A percentile compares a stretch with the other conserved stretches of the same genome.
phyloP scores from a whole-genome alignment of 768 basidiomycete species.

The Phlebiopsis gigantea region DNA sequence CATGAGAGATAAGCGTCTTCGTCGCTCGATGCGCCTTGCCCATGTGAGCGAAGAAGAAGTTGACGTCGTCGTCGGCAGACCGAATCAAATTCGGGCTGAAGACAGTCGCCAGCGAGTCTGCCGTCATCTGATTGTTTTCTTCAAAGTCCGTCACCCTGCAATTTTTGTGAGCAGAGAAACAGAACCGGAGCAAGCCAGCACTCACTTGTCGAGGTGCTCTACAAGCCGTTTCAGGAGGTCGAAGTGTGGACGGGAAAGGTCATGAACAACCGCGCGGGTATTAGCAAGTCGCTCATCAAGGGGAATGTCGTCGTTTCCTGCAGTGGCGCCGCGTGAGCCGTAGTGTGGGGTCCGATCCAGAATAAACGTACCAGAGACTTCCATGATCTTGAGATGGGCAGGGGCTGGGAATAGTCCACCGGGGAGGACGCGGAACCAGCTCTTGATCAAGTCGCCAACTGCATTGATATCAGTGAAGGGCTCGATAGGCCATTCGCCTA shows the following conservation, averaged over 20 bases:
- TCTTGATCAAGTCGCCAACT: slow-evolving; percentile 78
- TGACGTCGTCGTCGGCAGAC: slow-evolving; percentile 74
- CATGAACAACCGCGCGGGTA: slow-evolving; percentile 64
- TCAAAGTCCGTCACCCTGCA: slow-evolving; percentile 81
- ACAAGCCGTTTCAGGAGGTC: slow-evolving; percentile 73
- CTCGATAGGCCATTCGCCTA: slow-evolving; percentile 58
- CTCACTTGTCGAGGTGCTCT: slow-evolving; percentile 77
- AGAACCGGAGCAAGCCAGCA: not conserved
- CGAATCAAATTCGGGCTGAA: slow-evolving; percentile 80
- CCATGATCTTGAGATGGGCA: slow-evolving; percentile 64
- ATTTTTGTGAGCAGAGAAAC: not conserved
- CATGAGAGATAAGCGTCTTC: slow-evolving; percentile 71
- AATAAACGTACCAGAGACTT: slow-evolving; percentile 53
- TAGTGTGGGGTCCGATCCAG: not conserved
- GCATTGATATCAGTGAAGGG: slow-evolving; percentile 71
- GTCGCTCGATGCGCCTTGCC: slow-evolving; percentile 70
- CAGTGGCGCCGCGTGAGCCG: not conserved
- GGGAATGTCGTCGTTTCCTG: slow-evolving; percentile 47
- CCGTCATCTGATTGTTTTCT: slow-evolving; percentile 87
- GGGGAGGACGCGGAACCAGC: slow-evolving; percentile 81
- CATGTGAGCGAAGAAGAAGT: slow-evolving; percentile 77
- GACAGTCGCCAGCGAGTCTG: slow-evolving; percentile 78
- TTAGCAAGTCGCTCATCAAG: slow-evolving; percentile 58
- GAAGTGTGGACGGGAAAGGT: slow-evolving; percentile 68
- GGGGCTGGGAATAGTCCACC: slow-evolving; percentile 72